Conservation (phyloP, 192 early-diverging fungal genomes). For the Umbelopsis isabellina region DNA sequence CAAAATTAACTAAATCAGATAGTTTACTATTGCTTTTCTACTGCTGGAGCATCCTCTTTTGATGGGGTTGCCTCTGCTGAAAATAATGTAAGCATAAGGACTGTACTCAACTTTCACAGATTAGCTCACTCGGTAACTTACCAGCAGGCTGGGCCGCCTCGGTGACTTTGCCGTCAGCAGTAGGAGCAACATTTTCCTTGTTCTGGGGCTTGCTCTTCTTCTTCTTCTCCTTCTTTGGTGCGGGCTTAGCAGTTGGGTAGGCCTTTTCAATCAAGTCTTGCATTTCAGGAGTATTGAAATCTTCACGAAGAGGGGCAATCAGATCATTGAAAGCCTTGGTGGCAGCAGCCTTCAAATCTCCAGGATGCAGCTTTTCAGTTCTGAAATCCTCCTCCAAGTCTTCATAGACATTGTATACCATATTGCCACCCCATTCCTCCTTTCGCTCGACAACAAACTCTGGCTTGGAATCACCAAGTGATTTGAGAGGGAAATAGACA, state of each 20-base stretch:
- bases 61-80: too few relatives aligned
- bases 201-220: constrained; percentile 60
- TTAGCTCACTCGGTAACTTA: background rate
- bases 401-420: constrained; percentile 70
- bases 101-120: too few relatives aligned
- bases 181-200: constrained; percentile 27
- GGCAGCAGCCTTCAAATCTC: constrained; percentile 90
- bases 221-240: constrained; percentile 55
- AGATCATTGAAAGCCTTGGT: constrained; percentile 82
- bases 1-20: too few relatives aligned
- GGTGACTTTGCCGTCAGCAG: background rate
- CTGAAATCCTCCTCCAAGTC: constrained; percentile 84
- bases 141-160: background rate
- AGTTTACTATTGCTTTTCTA: too few relatives aligned
- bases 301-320: constrained; percentile 85
- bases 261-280: constrained; percentile 75
- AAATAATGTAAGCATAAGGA: too few relatives aligned
- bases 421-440: constrained; percentile 93
- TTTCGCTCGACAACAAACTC: constrained; percentile 73
- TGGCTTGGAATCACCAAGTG: constrained; percentile 59
- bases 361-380: constrained; percentile 88
- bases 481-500: constrained; percentile 88
- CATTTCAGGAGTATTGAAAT: constrained; percentile 73
- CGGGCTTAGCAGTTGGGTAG: constrained; percentile 72
- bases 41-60: too few relatives aligned